Conservation (phyloP, 1,284 basidiomycete genomes). For the Moesziomyces parantarcticus region DNA sequence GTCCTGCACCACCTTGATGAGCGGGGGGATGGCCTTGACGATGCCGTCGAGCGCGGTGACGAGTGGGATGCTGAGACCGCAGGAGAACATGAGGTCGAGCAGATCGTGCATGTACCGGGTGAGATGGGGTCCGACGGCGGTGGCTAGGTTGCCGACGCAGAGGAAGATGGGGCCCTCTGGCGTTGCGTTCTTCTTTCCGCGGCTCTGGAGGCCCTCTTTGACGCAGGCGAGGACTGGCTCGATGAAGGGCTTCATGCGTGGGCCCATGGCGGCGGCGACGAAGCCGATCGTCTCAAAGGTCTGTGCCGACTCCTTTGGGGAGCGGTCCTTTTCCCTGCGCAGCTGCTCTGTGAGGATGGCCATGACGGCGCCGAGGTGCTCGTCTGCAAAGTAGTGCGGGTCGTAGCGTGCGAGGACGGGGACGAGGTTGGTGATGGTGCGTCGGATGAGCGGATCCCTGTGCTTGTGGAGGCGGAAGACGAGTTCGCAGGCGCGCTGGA, state of each 20-base stretch:
- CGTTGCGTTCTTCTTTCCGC: slow-evolving; percentile 91
- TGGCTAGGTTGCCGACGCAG: slow-evolving; percentile 94
- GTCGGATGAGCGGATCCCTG: slow-evolving; percentile 87
- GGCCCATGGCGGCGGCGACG: slow-evolving; percentile 88
- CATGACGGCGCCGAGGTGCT: slow-evolving; percentile 64
- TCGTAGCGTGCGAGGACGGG: slow-evolving; percentile 65
- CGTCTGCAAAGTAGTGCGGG: slow-evolving; percentile 63
- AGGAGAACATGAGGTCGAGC: slow-evolving; percentile 95
- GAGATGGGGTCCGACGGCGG: slow-evolving; percentile 93
- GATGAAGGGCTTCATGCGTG: slow-evolving; percentile 94
- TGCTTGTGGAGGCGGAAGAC: slow-evolving; percentile 92
- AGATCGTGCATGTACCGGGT: slow-evolving; percentile 96
- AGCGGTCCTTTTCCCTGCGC: slow-evolving; percentile 58
- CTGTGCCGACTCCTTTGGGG: slow-evolving; percentile 55
- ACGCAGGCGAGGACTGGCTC: slow-evolving; percentile 91
- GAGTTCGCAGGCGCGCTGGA: slow-evolving; percentile 87
- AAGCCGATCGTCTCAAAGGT: slow-evolving; percentile 96
- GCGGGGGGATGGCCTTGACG: slow-evolving; percentile 86
- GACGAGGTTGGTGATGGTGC: slow-evolving; percentile 63
- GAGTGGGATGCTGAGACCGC: slow-evolving; percentile 89
- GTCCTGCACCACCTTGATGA: slow-evolving; percentile 93
- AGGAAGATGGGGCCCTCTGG: slow-evolving; percentile 97
- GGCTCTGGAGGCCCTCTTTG: slow-evolving; percentile 84
- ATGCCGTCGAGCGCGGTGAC: slow-evolving; percentile 87
- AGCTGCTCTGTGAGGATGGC: slow-evolving; percentile 54